Base-by-base conservation (phyloP, 2,329 filamentous ascomycete genomes). In the Xylaria sp. region DNA sequence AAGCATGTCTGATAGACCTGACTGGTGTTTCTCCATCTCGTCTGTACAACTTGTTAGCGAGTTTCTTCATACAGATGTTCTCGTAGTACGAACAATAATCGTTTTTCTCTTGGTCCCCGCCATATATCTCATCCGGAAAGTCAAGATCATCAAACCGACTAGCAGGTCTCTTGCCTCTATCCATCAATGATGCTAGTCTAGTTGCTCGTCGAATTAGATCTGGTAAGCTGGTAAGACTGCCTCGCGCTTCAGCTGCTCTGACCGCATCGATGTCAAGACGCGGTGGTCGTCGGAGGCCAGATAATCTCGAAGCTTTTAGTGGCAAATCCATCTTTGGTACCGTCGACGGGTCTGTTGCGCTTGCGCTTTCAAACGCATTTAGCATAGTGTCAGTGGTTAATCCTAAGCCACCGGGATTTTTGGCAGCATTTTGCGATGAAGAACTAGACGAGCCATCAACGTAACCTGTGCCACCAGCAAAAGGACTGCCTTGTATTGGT, bases 201-300 rank as follows among this genome's bases (percentile, higher is more conserved):
- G 95, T 98, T 11, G 96, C 96, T 73, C 96, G 89, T 75, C 89
- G 87, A 73, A 99, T 98, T 68, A 99, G 83, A 78, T 98, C 96
- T 0, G 94, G 92, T 67, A 99, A 83, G 80, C 94, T 98, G 1
- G 96, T 98, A 71, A 97, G 84, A 78, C 94, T 98, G 3, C 93
- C 94, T 75, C 96, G 89, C 1, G 91, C 88, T 79, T 98, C 93
- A 17, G 93, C 92, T 60, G 91, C 89, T 71, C 89, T 88, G 3
- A 97, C 92, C 3, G 92, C 92, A 76, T 94, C 90, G 27, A 98
- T 91, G 76, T 98, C 90, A 3, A 98, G 82, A 42, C 88, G 88
- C 3, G 93, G 92, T 36, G 95, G 94, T 57, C 87, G 82, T 72
- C 85, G 82, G 64, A 90, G 83, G 12, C 85, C 86, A 11, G 88